Percentiles rank a stretch among this genome's conserved stretches.
These are phyloP conservation scores for Termitomyces sp. DNA, from an alignment of 1,284 basidiomycete genomes.

Conservation along the genomic window DNA sequence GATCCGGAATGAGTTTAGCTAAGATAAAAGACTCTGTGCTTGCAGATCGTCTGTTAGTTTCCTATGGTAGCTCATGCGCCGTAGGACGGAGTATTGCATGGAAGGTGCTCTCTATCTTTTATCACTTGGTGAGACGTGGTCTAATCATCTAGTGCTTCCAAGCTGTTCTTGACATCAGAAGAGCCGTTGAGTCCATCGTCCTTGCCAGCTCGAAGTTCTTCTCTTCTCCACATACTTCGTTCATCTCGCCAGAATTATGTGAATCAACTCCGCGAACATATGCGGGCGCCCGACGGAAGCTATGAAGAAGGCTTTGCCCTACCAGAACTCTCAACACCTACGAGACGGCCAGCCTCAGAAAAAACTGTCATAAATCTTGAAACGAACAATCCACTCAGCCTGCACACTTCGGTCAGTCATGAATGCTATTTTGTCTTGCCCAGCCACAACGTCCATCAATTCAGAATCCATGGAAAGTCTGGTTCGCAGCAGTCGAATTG, in stretches of 20 bases:
- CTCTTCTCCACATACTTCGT: constrained; percentile 43
- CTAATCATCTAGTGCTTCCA: constrained; percentile 12
- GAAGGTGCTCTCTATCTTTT: constrained; percentile 49
- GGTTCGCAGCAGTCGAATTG: constrained; percentile 85
- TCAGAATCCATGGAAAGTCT: constrained; percentile 89
- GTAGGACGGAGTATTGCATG: constrained; percentile 71
- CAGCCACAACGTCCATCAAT: constrained; percentile 4
- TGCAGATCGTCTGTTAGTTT: constrained; percentile 51
- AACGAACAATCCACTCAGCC: constrained; percentile 80
- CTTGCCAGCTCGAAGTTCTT: constrained; percentile 36
- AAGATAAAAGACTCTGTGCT: constrained; percentile 63
- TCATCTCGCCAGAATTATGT: constrained; percentile 47
- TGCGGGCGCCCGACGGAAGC: constrained; percentile 75
- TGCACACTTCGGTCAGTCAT: constrained; percentile 67
- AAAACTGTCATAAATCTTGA: constrained; percentile 45
- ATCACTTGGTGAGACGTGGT: constrained; percentile 11
- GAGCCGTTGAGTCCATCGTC: constrained; percentile 51
- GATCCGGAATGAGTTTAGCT: constrained; percentile 45
- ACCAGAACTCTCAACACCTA: constrained; percentile 39
- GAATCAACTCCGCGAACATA: constrained; percentile 51
- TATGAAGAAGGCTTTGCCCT: constrained; percentile 62
- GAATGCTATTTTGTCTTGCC: background rate
- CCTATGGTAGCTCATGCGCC: constrained; percentile 37
- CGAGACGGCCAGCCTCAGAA: constrained; percentile 28
- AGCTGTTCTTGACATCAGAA: constrained; percentile 57